Base-by-base conservation (phyloP, 1,284 basidiomycete species). In the Puccinia horiana region DNA sequence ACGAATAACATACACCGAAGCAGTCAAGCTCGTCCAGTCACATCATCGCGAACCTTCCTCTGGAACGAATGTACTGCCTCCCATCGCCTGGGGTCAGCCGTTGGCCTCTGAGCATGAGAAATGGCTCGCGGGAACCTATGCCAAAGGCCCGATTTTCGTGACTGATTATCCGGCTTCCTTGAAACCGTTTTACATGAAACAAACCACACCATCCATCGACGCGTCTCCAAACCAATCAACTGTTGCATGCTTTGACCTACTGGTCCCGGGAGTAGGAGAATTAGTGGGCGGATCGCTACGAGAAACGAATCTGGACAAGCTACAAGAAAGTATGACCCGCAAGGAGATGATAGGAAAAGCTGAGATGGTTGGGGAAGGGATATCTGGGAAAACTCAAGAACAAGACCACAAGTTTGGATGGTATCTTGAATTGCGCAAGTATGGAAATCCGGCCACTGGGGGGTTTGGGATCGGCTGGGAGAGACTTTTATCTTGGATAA, bases 181-280 rank as follows among this genome's bases (percentile, higher is more conserved):
- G 83, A 99, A 99, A 87, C 94, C 97, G 11, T 99, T 98, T 88
- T 99, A 99, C 88, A 98, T 98, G 97, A 92, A 93, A 47, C 85
- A 63, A 42, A 40, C n/a, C 37, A 35, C 32, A 11, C 18, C 35
- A 70, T n/a, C 32, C 18, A 37, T 4, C 23, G 70, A 73, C 26
- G 52, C 26, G 44, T 52, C 70, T 52, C 47, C 2, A 32, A 58
- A 40, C 11, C 14, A 29, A 35, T 20, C 54, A 44, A 58, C 74
- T 20, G 94, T 94, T 4, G 94, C 93, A 14, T 98, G 96, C 88
- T 98, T 99, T 86, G 96, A 99, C 87, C 90, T 99, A 32, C 90
- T 99, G 74, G 91, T 98, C 16, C 97, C 96, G 0, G 88, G 90
- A 16, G 88, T 96, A 0, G 96, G 96, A 9, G 96, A 99, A 88